Base-by-base conservation (phyloP, 352 stramenopile genomes). In the Pythium angustatum region DNA sequence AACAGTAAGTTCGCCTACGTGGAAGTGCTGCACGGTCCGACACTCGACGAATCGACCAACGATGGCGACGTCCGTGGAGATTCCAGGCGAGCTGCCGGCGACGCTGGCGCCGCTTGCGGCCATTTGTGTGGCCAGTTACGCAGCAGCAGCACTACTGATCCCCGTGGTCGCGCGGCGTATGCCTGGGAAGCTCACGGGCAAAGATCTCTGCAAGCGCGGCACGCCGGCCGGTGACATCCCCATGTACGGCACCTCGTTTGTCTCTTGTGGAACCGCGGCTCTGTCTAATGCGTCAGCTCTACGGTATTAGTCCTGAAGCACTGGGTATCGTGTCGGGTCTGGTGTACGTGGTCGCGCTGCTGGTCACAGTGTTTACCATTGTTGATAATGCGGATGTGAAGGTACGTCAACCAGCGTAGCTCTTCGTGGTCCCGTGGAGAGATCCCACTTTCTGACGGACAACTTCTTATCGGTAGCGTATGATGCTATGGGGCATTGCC, bases 161-260 rank as follows among this genome's bases (percentile, higher is more conserved):
- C 83, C 81, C 17, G 24, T 81, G 7, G 59, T 89, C 21, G 74
- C 76, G 12, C 81, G 72, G 11, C 72, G 71, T 28, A 85, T 96
- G 69, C 83, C 91, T 0, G 76, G 78, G 26, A 96, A 94, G 58
- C 78, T 98, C 26, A 90, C 84, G 51, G 92, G 92, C 55, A 97
- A 97, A 71, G 91, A 98, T 79, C 79, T 98, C 31, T 97, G 92
- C 77, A 98, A 98, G 68, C 90, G 91, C 58, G 91, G 91, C 45
- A 97, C 87, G 2, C 79, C 83, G 7, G 82, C 78, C 1, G 88
- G 87, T 53, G 88, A 97, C 62, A 93, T 94, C 69, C 79, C 85
- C 43, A 96, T 97, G 86, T 96, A 61, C 61, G 77, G 55, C 21
- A n/a, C n/a, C n/a, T n/a, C n/a, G n/a, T n/a, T n/a, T n/a, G n/a